phyloP scores from a whole-genome alignment of 805 yeast genomes.

The Debaryomyces prosopidis region DNA sequence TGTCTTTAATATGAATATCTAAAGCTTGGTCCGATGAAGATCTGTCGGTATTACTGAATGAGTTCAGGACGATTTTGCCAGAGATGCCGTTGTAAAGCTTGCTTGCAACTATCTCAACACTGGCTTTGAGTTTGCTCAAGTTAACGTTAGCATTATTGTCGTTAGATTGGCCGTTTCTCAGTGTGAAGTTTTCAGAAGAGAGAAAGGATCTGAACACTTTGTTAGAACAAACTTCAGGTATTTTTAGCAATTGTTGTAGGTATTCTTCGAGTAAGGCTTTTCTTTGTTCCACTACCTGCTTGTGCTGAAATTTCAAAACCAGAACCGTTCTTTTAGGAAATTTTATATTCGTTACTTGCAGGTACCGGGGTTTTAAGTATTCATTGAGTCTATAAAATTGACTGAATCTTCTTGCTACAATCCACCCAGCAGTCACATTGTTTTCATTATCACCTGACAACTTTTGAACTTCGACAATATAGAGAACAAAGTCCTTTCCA shows the following conservation, averaged over 20 bases:
- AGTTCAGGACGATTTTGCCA: slow-evolving; percentile 9
- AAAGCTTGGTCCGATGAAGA: slow-evolving; percentile 11
- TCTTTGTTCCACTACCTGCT: slow-evolving; percentile 63
- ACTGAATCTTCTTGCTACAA: slow-evolving; percentile 84
- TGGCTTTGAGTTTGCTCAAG: slow-evolving; percentile 11
- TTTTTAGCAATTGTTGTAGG: slow-evolving; percentile 52
- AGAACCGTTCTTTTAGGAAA: slow-evolving; percentile 62
- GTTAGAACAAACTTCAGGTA: slow-evolving; percentile 73
- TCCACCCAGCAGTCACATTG: slow-evolving; percentile 72
- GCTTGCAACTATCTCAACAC: slow-evolving; percentile 33
- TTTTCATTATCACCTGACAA: slow-evolving; percentile 39
- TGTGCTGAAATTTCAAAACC: slow-evolving; percentile 71
- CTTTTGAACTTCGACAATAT: slow-evolving; percentile 75
- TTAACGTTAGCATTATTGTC: slow-evolving; percentile 18
- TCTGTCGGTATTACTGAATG: not conserved
- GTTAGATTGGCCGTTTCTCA: slow-evolving; percentile 29
- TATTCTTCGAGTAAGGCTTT: slow-evolving; percentile 62
- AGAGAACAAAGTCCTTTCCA: slow-evolving; percentile 63
- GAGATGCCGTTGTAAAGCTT: slow-evolving; percentile 33
- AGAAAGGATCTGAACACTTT: slow-evolving; percentile 72
- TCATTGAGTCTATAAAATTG: slow-evolving; percentile 77
- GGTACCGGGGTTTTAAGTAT: slow-evolving; percentile 55
- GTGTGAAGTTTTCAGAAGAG: slow-evolving; percentile 63
- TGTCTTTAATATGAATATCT: slow-evolving; percentile 39
- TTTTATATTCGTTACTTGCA: slow-evolving; percentile 47